phyloP scores from a whole-genome alignment of 192 early-diverging fungal species.

The Podila horticola region DNA sequence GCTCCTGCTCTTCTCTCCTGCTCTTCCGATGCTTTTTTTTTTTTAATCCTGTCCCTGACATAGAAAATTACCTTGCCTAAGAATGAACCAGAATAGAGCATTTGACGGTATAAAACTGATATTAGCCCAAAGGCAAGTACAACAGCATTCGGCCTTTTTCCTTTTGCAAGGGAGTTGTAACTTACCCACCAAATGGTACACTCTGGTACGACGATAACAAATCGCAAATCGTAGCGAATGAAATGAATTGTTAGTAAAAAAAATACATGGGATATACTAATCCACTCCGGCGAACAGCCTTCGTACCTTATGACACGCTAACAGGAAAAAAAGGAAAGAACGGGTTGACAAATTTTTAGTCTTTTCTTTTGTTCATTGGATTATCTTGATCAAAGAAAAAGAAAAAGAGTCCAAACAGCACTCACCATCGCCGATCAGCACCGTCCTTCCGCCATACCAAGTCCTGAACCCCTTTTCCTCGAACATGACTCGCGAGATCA shows the following conservation, averaged over 20 bases:
- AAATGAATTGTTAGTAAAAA: no score
- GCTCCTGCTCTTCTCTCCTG: neutral
- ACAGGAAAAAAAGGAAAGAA: neutral
- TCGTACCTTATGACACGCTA: conserved; percentile 46
- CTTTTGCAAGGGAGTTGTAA: neutral
- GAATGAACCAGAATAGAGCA: neutral
- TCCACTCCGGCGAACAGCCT: neutral
- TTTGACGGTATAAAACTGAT: neutral
- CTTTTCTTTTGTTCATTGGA: neutral
- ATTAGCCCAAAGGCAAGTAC: no score
- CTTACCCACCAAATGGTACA: conserved; percentile 48
- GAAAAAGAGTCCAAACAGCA: no score
- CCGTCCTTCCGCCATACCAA: conserved; percentile 43
- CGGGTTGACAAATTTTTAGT: neutral
- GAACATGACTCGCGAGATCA: conserved; percentile 46
- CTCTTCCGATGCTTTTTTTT: neutral
- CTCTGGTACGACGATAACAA: conserved; percentile 10
- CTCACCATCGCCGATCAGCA: conserved; percentile 48
- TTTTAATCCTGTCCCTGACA: neutral
- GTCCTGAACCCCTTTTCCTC: conserved; percentile 42
- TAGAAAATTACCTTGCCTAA: conserved; percentile 19
- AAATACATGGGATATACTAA: no score
- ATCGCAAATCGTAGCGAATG: no score
- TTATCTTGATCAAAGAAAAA: neutral
- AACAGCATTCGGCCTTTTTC: no score